Evolutionary conservation across 2,329 filamentous ascomycete genomes (phyloP), one percentile per base, ranked within the genome.

Genomic region (Penicillium sp.): DNA sequence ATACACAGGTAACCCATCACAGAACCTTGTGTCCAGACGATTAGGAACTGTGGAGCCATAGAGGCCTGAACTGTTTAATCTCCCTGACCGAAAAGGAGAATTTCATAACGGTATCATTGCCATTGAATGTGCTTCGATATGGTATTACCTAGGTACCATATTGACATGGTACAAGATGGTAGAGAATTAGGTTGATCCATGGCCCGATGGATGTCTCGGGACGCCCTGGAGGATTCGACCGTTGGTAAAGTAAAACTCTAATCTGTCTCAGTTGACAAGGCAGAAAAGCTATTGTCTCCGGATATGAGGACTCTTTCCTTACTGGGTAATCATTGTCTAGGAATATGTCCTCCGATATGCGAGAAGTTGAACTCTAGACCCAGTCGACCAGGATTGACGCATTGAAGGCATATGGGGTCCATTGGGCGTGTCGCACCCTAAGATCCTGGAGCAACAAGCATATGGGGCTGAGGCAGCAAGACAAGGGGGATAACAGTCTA

Each of bases 371-470:
- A 38, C 41, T 45, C 47, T 49, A 49, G 34, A 21, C 34, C 48
- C 8, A 35, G 31, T 41, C 29, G 43, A 35, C 48, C 43, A 42
- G 43, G 48, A 21, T 45, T 38, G 21, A 21, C 4, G 19, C 10
- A 24, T 29, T 28, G 24, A 28, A 24, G 19, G 26, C 15, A 39
- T 41, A 21, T 40, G 48, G 48, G 31, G 31, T 42, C 32, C 24
- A 47, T 17, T 8, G 26, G 31, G 48, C 15, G 26, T 38, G 43
- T 47, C 43, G 43, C 37, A 51, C 54, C 38, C 22, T 22, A 42
- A 53, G 52, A 58, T 58, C 57, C 58, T 53, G 53, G 58, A 54
- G 32, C 51, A 55, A 53, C 56, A 41, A 51, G 43, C 58, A 58
- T 58, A 49, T 54, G 32, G 44, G 43, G 35, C 50, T 43, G 45